These are phyloP conservation scores for Flaveria floridana DNA, from an alignment of 140 eudicot species.

Conservation along the genomic window DNA sequence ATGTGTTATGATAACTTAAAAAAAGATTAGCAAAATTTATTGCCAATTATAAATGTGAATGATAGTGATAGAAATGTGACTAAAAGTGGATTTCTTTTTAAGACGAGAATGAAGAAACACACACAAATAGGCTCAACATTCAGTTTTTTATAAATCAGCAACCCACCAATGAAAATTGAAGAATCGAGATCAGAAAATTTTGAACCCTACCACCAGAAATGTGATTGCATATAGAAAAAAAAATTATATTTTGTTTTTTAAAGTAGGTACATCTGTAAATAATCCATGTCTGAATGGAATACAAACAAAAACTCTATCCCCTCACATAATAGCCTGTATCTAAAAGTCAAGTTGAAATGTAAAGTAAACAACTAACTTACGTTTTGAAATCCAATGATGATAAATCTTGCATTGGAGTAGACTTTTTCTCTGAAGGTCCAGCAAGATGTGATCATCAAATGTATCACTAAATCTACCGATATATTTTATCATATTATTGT, in stretches of 20 bases:
- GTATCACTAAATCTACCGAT: neutral
- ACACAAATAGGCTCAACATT: neutral
- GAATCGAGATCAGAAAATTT: neutral
- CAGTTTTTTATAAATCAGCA: neutral
- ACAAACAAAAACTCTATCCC: neutral
- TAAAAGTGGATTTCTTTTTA: neutral
- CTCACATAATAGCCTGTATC: neutral
- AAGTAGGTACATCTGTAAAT: neutral
- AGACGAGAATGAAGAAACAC: neutral
- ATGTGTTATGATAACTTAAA: neutral
- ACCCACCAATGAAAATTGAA: neutral
- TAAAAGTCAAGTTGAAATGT: neutral
- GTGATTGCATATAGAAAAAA: neutral
- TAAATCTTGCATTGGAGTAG: slow-evolving; percentile 59
- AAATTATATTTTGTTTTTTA: neutral
- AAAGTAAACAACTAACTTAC: slow-evolving; percentile 45
- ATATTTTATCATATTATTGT: neutral
- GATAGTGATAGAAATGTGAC: neutral
- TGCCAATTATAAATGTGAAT: neutral
- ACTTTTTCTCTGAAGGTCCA: slow-evolving; percentile 70
- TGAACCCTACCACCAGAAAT: neutral
- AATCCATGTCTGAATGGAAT: neutral
- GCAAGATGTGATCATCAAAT: slow-evolving; percentile 36
- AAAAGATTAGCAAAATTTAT: too few species aligned
- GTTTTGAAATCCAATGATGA: slow-evolving; percentile 78